Percentiles rank a stretch among this genome's conserved stretches.
Conservation (phyloP, 2,329 filamentous ascomycete species). For the Cladosporium austrohemisphaericum region DNA sequence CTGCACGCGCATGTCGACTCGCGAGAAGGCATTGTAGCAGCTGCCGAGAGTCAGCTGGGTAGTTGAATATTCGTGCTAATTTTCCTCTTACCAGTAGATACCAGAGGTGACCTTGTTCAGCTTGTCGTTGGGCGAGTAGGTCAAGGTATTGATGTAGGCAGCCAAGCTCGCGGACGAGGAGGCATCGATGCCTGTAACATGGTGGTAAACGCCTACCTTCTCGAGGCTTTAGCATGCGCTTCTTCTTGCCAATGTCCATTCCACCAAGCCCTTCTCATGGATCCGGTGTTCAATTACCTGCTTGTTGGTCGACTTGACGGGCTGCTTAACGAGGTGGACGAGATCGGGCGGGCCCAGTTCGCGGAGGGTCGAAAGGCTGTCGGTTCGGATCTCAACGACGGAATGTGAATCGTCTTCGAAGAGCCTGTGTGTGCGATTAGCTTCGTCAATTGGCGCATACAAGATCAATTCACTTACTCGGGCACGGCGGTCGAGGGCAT, state of each 20-base stretch:
- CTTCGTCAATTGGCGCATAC: background rate
- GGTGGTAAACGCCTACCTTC: slow-evolving; percentile 90
- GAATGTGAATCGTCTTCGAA: slow-evolving; percentile 91
- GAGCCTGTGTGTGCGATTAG: slow-evolving; percentile 58
- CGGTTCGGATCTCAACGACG: slow-evolving; percentile 86
- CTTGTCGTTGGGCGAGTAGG: slow-evolving; percentile 80
- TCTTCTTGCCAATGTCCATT: background rate
- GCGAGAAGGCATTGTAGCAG: slow-evolving; percentile 99
- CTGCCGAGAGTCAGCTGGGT: slow-evolving; percentile 39
- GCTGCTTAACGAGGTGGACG: slow-evolving; percentile 85
- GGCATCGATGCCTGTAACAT: slow-evolving; percentile 94
- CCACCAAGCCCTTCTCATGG: background rate
- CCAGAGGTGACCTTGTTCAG: slow-evolving; percentile 88
- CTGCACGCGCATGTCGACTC: slow-evolving; percentile 96
- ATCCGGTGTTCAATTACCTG: slow-evolving; percentile 44
- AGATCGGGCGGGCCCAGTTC: slow-evolving; percentile 95
- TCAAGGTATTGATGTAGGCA: slow-evolving; percentile 97
- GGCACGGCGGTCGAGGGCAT: slow-evolving; percentile 25
- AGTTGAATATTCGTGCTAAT: background rate
- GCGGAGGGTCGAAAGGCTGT: slow-evolving; percentile 77
- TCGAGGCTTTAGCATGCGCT: slow-evolving; percentile 14
- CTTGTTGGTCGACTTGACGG: slow-evolving; percentile 54
- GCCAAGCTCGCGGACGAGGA: slow-evolving; percentile 95
- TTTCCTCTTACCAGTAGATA: slow-evolving; percentile 71
- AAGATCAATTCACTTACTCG: slow-evolving; percentile 25